Percentiles rank a stretch among this genome's conserved stretches.
phyloP scores from a whole-genome alignment of 148 eudicot genomes.

The Camellia japonica region DNA sequence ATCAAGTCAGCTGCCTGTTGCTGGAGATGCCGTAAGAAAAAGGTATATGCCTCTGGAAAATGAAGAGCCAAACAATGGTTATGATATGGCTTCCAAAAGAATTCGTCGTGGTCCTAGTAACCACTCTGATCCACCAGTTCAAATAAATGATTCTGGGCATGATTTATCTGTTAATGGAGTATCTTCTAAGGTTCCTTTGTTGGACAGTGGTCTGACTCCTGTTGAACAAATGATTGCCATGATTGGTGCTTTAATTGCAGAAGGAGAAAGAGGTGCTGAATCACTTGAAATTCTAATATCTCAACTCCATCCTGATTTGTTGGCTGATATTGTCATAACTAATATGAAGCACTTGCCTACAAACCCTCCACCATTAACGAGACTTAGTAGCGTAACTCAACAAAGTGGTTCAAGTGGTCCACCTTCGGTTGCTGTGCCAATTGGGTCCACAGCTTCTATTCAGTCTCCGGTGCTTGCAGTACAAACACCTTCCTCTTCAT shows the following conservation, averaged over 20 bases:
- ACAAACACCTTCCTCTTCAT: slow-evolving; percentile 37
- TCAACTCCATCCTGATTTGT: slow-evolving; percentile 79
- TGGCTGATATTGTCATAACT: slow-evolving; percentile 91
- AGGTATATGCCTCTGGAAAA: slow-evolving; percentile 42
- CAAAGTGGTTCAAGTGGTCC: slow-evolving; percentile 32
- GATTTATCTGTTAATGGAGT: slow-evolving; percentile 51
- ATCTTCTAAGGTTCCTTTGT: slow-evolving; percentile 44
- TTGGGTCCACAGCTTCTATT: slow-evolving; percentile 28
- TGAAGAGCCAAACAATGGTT: slow-evolving; percentile 42
- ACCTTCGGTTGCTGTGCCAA: slow-evolving; percentile 36
- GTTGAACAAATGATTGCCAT: slow-evolving; percentile 89
- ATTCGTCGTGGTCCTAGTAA: slow-evolving; percentile 45
- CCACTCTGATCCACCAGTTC: slow-evolving; percentile 33
- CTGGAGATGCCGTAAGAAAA: slow-evolving; percentile 55
- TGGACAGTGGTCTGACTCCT: slow-evolving; percentile 50
- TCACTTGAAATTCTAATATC: slow-evolving; percentile 79
- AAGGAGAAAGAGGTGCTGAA: slow-evolving; percentile 91
- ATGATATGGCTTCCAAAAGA: slow-evolving; percentile 61
- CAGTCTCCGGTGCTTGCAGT: slow-evolving; percentile 34
- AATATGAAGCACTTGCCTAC: slow-evolving; percentile 95
- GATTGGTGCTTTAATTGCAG: slow-evolving; percentile 90
- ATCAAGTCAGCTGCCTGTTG: slow-evolving; percentile 33
- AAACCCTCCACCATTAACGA: slow-evolving; percentile 44
- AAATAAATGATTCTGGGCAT: slow-evolving; percentile 38
- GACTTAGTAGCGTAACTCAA: slow-evolving; percentile 24